Evolutionary conservation across 441 rosid species (phyloP).

Genomic region (Gossypium davidsonii): DNA sequence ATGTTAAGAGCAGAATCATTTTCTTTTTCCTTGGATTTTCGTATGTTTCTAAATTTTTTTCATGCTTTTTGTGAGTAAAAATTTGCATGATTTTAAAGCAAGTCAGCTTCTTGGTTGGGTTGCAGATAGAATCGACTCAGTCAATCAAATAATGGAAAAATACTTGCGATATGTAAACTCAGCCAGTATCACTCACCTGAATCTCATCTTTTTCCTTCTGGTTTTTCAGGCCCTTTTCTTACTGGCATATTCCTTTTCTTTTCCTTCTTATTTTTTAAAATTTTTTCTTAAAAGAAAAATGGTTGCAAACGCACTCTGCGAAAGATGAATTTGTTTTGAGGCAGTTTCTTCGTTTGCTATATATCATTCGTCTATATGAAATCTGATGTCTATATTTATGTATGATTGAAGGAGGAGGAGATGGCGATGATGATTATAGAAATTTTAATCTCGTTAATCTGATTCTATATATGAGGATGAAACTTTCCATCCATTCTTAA

Average conservation of each 20-base stretch:
- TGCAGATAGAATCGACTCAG: slow-evolving; percentile 21
- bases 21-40: neutral
- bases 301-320: slow-evolving; percentile 53
- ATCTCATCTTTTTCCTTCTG: slow-evolving; percentile 30
- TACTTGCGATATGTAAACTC: slow-evolving; percentile 35
- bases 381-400: too few species aligned
- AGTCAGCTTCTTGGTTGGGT: slow-evolving; percentile 66
- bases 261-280: too few species aligned
- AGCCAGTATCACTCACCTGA: slow-evolving; percentile 59
- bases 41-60: neutral
- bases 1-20: too few species aligned
- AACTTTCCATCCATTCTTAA: too few species aligned
- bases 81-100: slow-evolving; percentile 20
- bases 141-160: slow-evolving; percentile 19
- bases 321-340: neutral
- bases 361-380: neutral
- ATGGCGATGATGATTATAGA: too few species aligned
- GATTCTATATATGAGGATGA: too few species aligned
- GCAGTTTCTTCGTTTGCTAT: slow-evolving; percentile 60
- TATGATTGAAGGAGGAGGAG: too few species aligned
- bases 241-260: slow-evolving; percentile 32
- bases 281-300: neutral
- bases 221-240: slow-evolving; percentile 56
- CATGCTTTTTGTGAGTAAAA: neutral
- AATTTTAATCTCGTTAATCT: too few species aligned